Evolutionary conservation across 2,329 filamentous ascomycete genomes (phyloP), one percentile per base, ranked within the genome.

Genomic region (Apiospora koreana): DNA sequence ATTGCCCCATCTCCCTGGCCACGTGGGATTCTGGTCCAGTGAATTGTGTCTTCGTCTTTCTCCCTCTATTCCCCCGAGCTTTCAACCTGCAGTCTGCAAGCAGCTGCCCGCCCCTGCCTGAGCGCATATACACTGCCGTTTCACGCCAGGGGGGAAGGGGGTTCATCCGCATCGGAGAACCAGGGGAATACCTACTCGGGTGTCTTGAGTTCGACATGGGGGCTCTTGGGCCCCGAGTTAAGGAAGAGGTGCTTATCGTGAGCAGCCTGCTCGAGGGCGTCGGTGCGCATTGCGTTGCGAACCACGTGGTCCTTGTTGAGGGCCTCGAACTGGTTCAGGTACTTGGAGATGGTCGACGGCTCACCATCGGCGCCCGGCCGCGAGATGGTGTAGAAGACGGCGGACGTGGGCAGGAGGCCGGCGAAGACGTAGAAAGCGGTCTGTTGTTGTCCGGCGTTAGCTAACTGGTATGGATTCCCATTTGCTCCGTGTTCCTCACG

Each of bases 181-280:
- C 41, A 43, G 3, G 41, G 41, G 43, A 28, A 42, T 69, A 86
- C 87, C 72, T 84, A 90, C 88, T 90, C 88, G 62, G 88, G 88
- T 73, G 80, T 88, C 74, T 84, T 83, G 74, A 89, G 82, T 72
- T 89, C 86, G 74, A 87, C 80, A 74, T 83, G 41, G 9, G 54
- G 83, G 73, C 76, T 77, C 78, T 83, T 83, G 77, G 82, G 83
- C 74, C 80, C 79, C 69, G 79, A 80, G 74, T 85, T 81, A 74
- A 83, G 78, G 74, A 89, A 85, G 68, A 90, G 81, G 74, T 88
- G 86, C 76, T 84, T 86, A 81, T 90, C 87, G 77, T 83, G 86
- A 58, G 86, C 86, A 62, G 88, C 88, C 81, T 89, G 86, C 77
- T 89, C 85, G 73, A 86, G 76, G 28, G 84, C 79, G 69, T 83